Evolutionary conservation across 2,329 filamentous ascomycete species (phyloP).

Genomic region (Phialophora expanda): DNA sequence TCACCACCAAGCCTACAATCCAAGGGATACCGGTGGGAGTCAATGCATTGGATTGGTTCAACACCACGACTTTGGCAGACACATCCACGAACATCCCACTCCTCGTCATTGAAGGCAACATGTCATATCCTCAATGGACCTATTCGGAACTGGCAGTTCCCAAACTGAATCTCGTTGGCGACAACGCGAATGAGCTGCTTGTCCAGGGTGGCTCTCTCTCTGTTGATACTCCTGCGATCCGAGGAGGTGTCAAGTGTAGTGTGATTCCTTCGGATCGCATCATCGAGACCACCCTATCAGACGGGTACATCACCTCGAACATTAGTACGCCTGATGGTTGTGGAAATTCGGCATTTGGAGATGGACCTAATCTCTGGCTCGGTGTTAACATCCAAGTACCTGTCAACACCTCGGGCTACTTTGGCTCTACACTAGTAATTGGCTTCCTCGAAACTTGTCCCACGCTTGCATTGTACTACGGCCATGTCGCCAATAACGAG

Average conservation of each 20-base stretch:
- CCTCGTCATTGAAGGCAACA: slow-evolving; percentile 33
- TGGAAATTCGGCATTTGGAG: slow-evolving; percentile 24
- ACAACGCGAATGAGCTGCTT: slow-evolving; percentile 1
- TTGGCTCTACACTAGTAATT: slow-evolving; percentile 25
- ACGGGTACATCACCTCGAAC: slow-evolving; percentile 20
- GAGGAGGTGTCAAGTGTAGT: slow-evolving; percentile 26
- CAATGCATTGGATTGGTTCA: slow-evolving; percentile 40
- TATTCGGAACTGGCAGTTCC: slow-evolving; percentile 31
- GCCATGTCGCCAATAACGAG: slow-evolving; percentile 29
- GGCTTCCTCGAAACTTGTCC: slow-evolving; percentile 23
- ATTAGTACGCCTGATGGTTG: slow-evolving; percentile 32
- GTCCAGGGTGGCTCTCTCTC: slow-evolving; percentile 15
- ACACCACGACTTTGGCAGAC: slow-evolving; percentile 16
- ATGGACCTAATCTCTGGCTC: slow-evolving; percentile 14
- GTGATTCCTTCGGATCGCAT: slow-evolving; percentile 29
- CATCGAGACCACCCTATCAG: slow-evolving; percentile 15
- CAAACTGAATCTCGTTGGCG: slow-evolving; percentile 6
- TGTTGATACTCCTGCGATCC: slow-evolving; percentile 28
- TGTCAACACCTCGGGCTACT: slow-evolving; percentile 29
- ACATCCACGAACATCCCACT: slow-evolving; percentile 19
- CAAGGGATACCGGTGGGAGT: slow-evolving; percentile 28
- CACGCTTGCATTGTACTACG: slow-evolving; percentile 30
- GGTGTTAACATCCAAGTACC: slow-evolving; percentile 17
- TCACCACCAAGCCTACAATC: slow-evolving; percentile 34
- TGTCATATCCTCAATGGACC: slow-evolving; percentile 35